Evolutionary conservation across 352 stramenopile genomes (phyloP), one percentile per base, ranked within the genome.

Genomic region (Pythium guiyangense): DNA sequence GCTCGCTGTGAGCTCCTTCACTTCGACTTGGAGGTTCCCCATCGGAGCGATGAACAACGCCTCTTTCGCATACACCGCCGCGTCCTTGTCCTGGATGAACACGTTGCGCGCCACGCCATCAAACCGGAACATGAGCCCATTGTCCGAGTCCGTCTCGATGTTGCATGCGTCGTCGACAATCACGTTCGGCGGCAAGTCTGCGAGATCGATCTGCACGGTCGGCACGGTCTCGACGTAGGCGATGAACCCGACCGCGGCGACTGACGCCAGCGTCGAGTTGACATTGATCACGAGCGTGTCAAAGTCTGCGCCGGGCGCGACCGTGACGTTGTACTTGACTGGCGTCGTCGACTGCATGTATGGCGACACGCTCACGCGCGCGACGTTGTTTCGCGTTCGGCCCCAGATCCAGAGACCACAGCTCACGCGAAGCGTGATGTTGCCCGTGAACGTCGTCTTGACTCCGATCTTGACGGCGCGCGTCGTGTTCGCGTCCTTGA

Each of bases 11-110:
- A 44, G 39, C 39, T 18, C 39, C 18, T 44, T 44, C 12, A 44
- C 39, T 44, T 44, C 39, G 39, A 44, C 2, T 14, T 44, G 39
- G 14, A 44, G 18, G 2, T 77, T 85, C 15, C 77, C 93, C 1
- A 44, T 8, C 18, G 39, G 39, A 44, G 39, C 39, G 1, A n/a
- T 20, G 14, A 44, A 44, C 14, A 1, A 1, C 12, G 18, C 39
- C 3, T 44, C 39, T 8, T 2, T 20, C 2, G 39, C 39, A 14
- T n/a, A 44, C 39, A 44, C 9, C 39, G 14, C 12, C 14, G 39
- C 39, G 39, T 44, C 39, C 39, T 44, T 44, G 39, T 44, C 39
- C 9, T n/a, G 4, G 3, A 44, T 20, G 18, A 44, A 44, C 14
- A 14, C 39, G 12, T 15, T 44, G 39, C 39, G 14, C 6, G 18